These are phyloP conservation scores for Akebia trifoliata DNA, from an alignment of 164 flowering plant species.

Conservation along the genomic window DNA sequence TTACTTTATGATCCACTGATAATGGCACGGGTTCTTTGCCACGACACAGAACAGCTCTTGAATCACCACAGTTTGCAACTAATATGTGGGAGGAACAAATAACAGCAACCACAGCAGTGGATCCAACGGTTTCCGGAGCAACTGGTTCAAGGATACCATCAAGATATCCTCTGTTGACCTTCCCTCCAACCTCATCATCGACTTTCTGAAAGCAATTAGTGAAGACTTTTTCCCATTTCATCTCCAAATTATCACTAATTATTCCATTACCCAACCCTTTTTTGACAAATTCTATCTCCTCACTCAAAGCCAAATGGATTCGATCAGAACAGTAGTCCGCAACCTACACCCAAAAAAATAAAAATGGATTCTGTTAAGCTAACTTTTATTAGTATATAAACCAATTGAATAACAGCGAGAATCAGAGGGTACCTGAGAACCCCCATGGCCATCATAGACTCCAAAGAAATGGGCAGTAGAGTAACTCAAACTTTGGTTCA, in stretches of 20 bases:
- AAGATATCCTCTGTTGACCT: too few relatives aligned
- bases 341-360: conserved; percentile 35
- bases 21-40: conserved; percentile 70
- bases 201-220: conserved; percentile 48
- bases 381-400: not conserved
- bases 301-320: conserved; percentile 52
- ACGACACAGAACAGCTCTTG: conserved; percentile 85
- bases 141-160: conserved; percentile 30
- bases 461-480: conserved; percentile 70
- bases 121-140: conserved; percentile 84
- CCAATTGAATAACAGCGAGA: not conserved
- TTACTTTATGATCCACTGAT: conserved; percentile 79
- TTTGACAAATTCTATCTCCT: conserved; percentile 42
- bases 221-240: conserved; percentile 47
- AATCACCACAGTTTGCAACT: conserved; percentile 92
- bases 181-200: conserved; percentile 60
- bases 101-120: conserved; percentile 82
- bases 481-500: conserved; percentile 33
- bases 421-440: conserved; percentile 45
- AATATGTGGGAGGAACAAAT: conserved; percentile 70
- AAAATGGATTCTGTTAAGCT: not conserved
- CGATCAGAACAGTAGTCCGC: conserved; percentile 64
- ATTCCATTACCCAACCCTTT: conserved; percentile 18
- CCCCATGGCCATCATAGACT: conserved; percentile 94
- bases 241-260: conserved; percentile 21